Evolutionary conservation across 2,329 filamentous ascomycete species (phyloP), one percentile per base, ranked within the genome.

Genomic region (Pyrenochaeta sp.): DNA sequence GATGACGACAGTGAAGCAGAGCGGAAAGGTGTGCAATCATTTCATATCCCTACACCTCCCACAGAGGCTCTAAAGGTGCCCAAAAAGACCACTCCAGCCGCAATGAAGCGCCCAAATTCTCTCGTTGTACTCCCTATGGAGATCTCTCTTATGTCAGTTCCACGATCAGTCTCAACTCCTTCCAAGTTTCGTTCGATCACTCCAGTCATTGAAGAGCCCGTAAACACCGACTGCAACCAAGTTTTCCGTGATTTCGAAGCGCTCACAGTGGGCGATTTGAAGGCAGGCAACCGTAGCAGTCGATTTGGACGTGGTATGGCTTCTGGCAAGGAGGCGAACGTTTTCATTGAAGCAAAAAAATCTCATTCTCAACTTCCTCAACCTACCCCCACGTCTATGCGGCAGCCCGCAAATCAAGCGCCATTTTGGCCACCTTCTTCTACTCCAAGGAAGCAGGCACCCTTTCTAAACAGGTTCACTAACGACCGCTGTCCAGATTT

Each of bases 381-480:
- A 45, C 60, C 63, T 29, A 66, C 65, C 32, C 56, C 63, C 30
- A 66, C 67, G 3, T 69, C 67, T 42, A 49, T 46, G 49, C 54
- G 58, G 54, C 52, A 33, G 35, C 49, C 27, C 20, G 33, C 51
- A 30, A 27, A 52, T 17, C 60, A 45, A 15, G 60, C 54, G n/a
- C 56, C 58, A 7, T 45, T 29, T 49, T 55, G 64, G 40, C 60
- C 63, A 45, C 45, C 52, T 45, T 55, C 59, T 32, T 62, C 54
- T 29, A 63, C 64, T 21, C 58, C 62, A 33, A 61, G 56, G 54
- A 63, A 61, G 57, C 68, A 58, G 83, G 44, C 84, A 61, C 74
- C 72, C 12, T 93, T 83, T 80, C 81, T 94, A 68, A 88, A 84
- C 62, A 90, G 87, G 79, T 79, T 88, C 81, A 91, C 92, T 87